Conservation (phyloP, 2,329 filamentous ascomycete species). For the Sphaerulina vaccinii region DNA sequence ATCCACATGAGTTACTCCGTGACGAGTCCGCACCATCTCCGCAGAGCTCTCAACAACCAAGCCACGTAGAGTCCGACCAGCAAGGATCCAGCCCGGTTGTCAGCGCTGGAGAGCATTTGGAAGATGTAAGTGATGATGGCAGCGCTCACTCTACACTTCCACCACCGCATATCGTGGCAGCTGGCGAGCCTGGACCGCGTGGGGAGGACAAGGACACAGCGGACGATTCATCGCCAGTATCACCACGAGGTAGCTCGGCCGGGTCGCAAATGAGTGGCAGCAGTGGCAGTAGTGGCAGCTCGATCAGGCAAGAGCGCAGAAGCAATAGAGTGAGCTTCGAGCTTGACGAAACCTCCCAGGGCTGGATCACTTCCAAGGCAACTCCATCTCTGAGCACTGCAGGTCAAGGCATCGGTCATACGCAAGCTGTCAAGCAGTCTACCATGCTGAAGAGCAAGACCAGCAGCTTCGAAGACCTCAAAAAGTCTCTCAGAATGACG, state of each 20-base stretch:
- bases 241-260: neutral
- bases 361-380: constrained; percentile 22
- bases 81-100: too few species aligned
- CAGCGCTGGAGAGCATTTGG: too few species aligned
- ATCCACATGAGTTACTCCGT: neutral
- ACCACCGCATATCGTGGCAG: too few species aligned
- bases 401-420: constrained; percentile 1
- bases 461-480: constrained; percentile 13
- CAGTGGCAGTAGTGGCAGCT: neutral
- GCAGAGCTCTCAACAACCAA: neutral
- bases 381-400: constrained; percentile 9
- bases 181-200: neutral
- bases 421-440: constrained; percentile 4
- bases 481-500: constrained; percentile 24
- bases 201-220: neutral
- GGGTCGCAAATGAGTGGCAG: neutral
- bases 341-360: constrained; percentile 19
- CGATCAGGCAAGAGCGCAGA: neutral
- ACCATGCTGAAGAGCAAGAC: neutral
- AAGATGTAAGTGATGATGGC: too few species aligned
- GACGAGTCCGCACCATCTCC: constrained; percentile 5
- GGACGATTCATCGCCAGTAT: neutral
- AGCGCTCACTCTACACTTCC: too few species aligned
- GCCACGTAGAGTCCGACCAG: too few species aligned
- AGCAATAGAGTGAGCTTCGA: constrained; percentile 10